These are phyloP conservation scores for Vararia minispora DNA, from an alignment of 768 basidiomycete species.

Conservation along the genomic window DNA sequence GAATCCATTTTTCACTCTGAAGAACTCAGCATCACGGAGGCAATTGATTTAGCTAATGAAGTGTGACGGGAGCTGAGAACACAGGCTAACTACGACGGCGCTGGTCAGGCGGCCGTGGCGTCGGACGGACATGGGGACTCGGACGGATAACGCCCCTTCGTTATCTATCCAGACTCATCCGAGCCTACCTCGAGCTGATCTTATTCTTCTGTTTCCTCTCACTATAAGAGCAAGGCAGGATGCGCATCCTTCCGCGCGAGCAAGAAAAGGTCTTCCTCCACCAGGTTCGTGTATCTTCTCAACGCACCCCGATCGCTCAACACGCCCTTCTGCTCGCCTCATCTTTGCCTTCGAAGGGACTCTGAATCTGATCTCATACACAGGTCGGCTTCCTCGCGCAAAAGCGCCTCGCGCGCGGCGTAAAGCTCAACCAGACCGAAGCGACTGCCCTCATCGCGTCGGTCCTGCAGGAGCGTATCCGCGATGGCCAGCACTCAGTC, in stretches of 20 bases:
- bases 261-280: slow-evolving; percentile 66
- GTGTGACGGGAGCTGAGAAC: no score
- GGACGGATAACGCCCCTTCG: no score
- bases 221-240: slow-evolving; percentile 22
- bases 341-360: not conserved
- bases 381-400: slow-evolving; percentile 87
- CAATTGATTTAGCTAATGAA: no score
- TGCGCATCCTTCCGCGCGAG: slow-evolving; percentile 70
- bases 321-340: not conserved
- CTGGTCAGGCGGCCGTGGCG: no score
- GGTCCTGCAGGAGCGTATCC: slow-evolving; percentile 88
- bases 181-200: not conserved
- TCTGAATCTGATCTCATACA: slow-evolving; percentile 3
- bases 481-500: slow-evolving; percentile 82
- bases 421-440: slow-evolving; percentile 80
- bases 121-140: no score
- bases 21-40: no score
- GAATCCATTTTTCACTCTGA: no score
- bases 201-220: not conserved
- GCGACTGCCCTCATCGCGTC: slow-evolving; percentile 82
- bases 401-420: slow-evolving; percentile 87
- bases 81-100: no score
- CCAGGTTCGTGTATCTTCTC: slow-evolving; percentile 40
- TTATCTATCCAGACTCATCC: no score
- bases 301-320: slow-evolving; percentile 2